Conservation (phyloP, 441 rosid genomes). For the Syzygium malaccense region DNA sequence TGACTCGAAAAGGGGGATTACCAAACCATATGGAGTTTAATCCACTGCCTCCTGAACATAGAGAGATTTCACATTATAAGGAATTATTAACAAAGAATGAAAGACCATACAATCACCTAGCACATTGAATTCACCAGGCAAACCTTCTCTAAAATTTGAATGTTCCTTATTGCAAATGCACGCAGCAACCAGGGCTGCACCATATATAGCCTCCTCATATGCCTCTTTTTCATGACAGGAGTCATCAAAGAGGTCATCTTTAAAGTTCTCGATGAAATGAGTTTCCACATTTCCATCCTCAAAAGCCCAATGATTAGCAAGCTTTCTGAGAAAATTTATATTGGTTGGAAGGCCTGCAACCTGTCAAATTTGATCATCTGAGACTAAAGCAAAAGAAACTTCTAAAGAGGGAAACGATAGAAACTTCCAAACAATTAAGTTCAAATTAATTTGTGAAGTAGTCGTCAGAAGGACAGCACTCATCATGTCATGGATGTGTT, state of each 20-base stretch:
- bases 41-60: slow-evolving; percentile 41
- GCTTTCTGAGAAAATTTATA: slow-evolving; percentile 72
- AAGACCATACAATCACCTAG: not conserved
- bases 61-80: slow-evolving; percentile 12
- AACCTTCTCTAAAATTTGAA: slow-evolving; percentile 28
- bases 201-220: slow-evolving; percentile 33
- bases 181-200: slow-evolving; percentile 69
- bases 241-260: slow-evolving; percentile 66
- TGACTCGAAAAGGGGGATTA: slow-evolving; percentile 80
- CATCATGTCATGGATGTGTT: not conserved
- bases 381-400: not conserved
- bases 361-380: slow-evolving; percentile 27
- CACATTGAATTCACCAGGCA: slow-evolving; percentile 41
- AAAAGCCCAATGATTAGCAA: slow-evolving; percentile 72
- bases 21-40: slow-evolving; percentile 62
- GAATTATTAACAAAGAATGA: not conserved
- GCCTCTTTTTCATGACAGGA: slow-evolving; percentile 44
- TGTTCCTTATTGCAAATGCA: slow-evolving; percentile 59
- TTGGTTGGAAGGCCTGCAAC: slow-evolving; percentile 97
- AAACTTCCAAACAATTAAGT: not conserved
- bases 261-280: slow-evolving; percentile 85
- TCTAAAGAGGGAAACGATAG: not conserved
- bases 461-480: not conserved
- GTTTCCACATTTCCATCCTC: slow-evolving; percentile 85
- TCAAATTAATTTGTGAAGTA: not conserved